phyloP scores from a whole-genome alignment of 345 rosid genomes.

The Syzygium aqueum region DNA sequence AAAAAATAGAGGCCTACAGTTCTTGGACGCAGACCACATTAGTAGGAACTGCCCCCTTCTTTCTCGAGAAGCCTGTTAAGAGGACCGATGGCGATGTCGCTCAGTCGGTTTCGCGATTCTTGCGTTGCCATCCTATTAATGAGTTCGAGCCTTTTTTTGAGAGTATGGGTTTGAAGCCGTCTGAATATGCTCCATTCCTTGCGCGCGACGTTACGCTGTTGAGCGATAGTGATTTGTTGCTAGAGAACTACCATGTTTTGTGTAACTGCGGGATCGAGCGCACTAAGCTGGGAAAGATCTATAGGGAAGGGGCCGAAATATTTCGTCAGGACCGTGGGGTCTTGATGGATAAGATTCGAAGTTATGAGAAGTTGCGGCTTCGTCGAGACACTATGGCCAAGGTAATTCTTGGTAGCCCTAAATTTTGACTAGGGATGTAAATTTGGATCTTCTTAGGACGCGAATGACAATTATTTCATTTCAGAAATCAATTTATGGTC shows the following conservation, averaged over 20 bases:
- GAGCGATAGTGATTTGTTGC: slow-evolving; percentile 47
- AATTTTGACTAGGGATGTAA: slow-evolving; percentile 40
- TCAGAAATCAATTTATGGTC: no score
- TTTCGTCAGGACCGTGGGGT: slow-evolving; percentile 39
- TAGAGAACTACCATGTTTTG: slow-evolving; percentile 54
- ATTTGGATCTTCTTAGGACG: slow-evolving; percentile 18
- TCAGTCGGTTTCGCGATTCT: slow-evolving; percentile 27
- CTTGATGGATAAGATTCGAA: slow-evolving; percentile 36
- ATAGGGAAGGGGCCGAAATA: slow-evolving; percentile 37
- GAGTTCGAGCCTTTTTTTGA: slow-evolving; percentile 90
- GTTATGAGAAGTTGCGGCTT: slow-evolving; percentile 53
- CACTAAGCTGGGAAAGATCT: slow-evolving; percentile 53
- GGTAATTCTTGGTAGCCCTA: slow-evolving; percentile 32
- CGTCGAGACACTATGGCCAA: slow-evolving; percentile 25
- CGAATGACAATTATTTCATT: no score
- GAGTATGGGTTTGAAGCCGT: slow-evolving; percentile 63
- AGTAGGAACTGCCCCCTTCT: slow-evolving; percentile 54
- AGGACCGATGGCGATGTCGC: slow-evolving; percentile 29
- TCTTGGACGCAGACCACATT: slow-evolving; percentile 51
- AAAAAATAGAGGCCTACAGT: slow-evolving; percentile 44
- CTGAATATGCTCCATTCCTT: slow-evolving; percentile 35
- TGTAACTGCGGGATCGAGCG: slow-evolving; percentile 51
- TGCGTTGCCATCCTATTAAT: slow-evolving; percentile 69
- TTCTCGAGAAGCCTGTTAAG: slow-evolving; percentile 25
- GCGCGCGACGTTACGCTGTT: slow-evolving; percentile 43